A percentile compares a stretch with the other conserved stretches of the same genome.
Conservation (phyloP, 305 asterid genomes). For the Rubia tinctorum region DNA sequence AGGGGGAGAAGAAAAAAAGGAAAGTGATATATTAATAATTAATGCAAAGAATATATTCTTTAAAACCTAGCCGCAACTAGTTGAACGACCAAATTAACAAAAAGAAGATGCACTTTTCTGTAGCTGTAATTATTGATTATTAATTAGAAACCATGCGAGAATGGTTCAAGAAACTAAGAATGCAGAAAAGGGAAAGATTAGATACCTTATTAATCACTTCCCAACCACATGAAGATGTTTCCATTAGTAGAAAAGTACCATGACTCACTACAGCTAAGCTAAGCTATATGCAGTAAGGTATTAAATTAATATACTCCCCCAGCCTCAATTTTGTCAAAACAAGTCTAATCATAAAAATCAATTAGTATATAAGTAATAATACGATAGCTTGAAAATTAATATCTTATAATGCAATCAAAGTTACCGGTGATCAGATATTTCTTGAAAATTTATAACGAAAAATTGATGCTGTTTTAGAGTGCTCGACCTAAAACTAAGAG, state of each 20-base stretch:
- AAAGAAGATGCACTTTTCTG: not conserved
- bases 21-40: no score
- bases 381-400: no score
- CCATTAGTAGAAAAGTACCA: constrained; percentile 13
- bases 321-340: no score
- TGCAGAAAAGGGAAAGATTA: constrained; percentile 2
- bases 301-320: no score
- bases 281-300: not conserved
- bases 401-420: no score
- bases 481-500: not conserved
- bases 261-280: constrained; percentile 7
- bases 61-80: not conserved
- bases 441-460: no score
- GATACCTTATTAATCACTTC: constrained; percentile 6
- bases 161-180: not conserved
- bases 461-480: not conserved
- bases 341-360: no score
- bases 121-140: not conserved
- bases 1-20: no score
- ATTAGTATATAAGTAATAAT: no score
- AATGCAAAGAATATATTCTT: not conserved
- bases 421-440: no score
- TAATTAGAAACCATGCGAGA: not conserved
- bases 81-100: not conserved
- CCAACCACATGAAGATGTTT: constrained; percentile 14